Evolutionary conservation across 352 stramenopile genomes (phyloP), one percentile per base, ranked within the genome.

Genomic region (Phytophthora parvispora): DNA sequence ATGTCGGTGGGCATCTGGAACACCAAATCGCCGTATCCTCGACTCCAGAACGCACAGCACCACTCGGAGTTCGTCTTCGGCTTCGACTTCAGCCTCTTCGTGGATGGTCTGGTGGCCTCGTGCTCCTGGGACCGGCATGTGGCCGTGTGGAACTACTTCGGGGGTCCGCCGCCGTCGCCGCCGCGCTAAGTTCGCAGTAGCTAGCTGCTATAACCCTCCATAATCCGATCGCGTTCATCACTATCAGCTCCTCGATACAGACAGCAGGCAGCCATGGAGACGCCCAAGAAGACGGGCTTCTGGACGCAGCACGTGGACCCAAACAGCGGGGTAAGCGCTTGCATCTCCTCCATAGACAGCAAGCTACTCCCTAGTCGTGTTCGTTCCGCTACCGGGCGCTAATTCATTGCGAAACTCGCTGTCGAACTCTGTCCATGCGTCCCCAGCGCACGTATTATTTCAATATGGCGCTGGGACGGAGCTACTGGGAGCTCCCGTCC

Each of bases 1-100:
- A 98, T 97, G 93, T 90, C 89, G 22, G 89, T 97, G 6, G 79
- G 90, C 8, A 64, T 98, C 10, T 98, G 93, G 93, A 92, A 97
- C 75, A 93, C 79, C 22, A 88, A 89, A 54, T 90, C 87, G 40
- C 84, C 82, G n/a, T 91, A 91, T 69, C 81, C 87, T 29, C 75
- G 84, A 13, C 78, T 95, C 58, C 88, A 96, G 67, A 89, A 77
- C 22, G 88, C 88, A 9, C 67, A 77, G 43, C 87, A 96, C 57
- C 92, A 98, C 69, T 86, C 83, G 25, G 92, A 98, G 78, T 98
- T 98, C 57, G 90, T 94, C 6, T 91, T 95, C 51, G 90, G 88
- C 60, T 78, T 96, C 51, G 86, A 96, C 63, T 96, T 96, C 48
- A 94, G 83, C 59, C 72, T 94, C 28, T 96, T 96, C 61, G 82